Conservation (phyloP, 441 rosid species). For the Erysimum pusillum region DNA sequence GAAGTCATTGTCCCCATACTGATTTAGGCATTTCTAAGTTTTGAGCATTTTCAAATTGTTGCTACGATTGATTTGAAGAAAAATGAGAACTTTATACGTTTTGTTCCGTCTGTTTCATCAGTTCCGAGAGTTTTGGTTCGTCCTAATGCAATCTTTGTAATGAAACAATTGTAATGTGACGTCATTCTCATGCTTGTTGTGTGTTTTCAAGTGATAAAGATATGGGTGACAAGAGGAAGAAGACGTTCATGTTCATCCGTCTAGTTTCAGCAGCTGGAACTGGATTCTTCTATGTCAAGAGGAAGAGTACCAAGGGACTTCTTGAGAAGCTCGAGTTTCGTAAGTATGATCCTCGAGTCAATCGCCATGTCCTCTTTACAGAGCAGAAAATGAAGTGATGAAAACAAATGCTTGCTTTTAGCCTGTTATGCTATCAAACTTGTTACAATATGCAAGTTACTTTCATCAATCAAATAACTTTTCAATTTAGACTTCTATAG, state of each 20-base stretch:
- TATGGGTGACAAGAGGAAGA: slow-evolving; percentile 90
- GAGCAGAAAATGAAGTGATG: slow-evolving; percentile 92
- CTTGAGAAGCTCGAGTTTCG: slow-evolving; percentile 92
- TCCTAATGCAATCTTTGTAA: neutral
- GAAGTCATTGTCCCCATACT: neutral
- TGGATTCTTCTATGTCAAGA: slow-evolving; percentile 94
- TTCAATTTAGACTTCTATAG: neutral
- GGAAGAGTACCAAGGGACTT: slow-evolving; percentile 81
- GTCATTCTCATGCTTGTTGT: neutral
- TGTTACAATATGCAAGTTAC: neutral
- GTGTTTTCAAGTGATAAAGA: slow-evolving; percentile 37
- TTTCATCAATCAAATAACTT: neutral
- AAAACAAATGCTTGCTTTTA: neutral
- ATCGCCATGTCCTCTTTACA: slow-evolving; percentile 88
- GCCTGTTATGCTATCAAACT: neutral
- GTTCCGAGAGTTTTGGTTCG: neutral
- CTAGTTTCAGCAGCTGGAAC: slow-evolving; percentile 97
- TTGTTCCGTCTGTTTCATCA: slow-evolving; percentile 2
- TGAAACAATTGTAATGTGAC: neutral
- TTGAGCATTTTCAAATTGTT: neutral
- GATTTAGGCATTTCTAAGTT: neutral
- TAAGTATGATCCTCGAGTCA: slow-evolving; percentile 89
- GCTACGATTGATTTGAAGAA: neutral
- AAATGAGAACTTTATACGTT: slow-evolving; percentile 6
- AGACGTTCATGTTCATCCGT: slow-evolving; percentile 89